Evolutionary conservation across 2,329 filamentous ascomycete species (phyloP), one percentile per base, ranked within the genome.

Genomic region (Fusarium paranaense): DNA sequence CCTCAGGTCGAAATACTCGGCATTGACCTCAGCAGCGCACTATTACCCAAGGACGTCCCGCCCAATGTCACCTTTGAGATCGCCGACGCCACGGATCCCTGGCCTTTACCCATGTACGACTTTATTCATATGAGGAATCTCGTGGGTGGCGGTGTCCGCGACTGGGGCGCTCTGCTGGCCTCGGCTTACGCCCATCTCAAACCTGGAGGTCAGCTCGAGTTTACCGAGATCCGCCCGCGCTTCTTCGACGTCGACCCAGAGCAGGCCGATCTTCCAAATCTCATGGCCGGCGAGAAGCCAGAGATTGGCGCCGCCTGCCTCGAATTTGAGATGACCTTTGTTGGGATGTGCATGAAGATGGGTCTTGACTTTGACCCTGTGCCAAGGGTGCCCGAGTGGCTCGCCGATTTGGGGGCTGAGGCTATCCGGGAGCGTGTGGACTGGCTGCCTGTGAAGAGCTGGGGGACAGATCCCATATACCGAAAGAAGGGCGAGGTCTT

Each of bases 51-150:
- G 10, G 78, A 81, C 30, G 86, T 91, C 9, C 90, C 90, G 8
- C 85, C 88, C 20, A 92, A 92, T 73, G 85, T 91, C 25, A 85
- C 83, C 5, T 92, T 91, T 77, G 82, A 89, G 66, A 86, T 92
- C 42, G 88, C 88, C 77, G 89, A 92, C 76, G 85, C 88, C 33
- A 88, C 90, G 69, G 83, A 88, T 32, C 82, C 79, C 5, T 86
- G 84, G 85, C 79, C 78, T 5, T 76, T 76, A 8, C 70, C 74
- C 1, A 74, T 76, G 3, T 82, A 81, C 63, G 85, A 87, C 74
- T 85, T 86, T 56, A 80, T 86, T 25, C 84, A 87, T 71, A 80
- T 83, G 66, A 83, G 85, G 45, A 83, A 84, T 73, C 73, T 84
- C n/a, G 79, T 85, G 8, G 84, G 83, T 10, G 85, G 84, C 0